Evolutionary conservation across 805 yeast species (phyloP).

Genomic region (Kodamaea kaohsiungensis): DNA sequence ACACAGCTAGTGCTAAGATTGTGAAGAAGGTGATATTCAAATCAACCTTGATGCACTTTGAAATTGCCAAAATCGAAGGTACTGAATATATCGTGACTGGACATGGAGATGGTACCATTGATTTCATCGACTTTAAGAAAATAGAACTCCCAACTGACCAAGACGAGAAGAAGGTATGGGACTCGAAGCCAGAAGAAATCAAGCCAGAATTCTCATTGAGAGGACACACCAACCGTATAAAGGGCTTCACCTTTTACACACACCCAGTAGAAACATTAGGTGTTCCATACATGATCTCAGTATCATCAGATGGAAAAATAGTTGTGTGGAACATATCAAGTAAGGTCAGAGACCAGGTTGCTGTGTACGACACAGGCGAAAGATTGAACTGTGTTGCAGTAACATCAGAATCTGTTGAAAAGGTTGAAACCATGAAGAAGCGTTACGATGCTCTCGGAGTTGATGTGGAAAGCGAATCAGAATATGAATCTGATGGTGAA

Average conservation of each 20-base stretch:
- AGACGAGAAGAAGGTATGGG: slow-evolving; percentile 29
- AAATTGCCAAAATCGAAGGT: slow-evolving; percentile 46
- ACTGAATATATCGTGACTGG: slow-evolving; percentile 66
- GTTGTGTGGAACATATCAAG: slow-evolving; percentile 79
- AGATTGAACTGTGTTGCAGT: slow-evolving; percentile 83
- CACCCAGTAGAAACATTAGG: slow-evolving; percentile 35
- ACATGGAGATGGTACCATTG: slow-evolving; percentile 68
- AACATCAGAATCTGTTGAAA: slow-evolving; percentile 77
- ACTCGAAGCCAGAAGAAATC: slow-evolving; percentile 21
- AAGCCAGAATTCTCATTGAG: slow-evolving; percentile 59
- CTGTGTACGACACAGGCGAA: slow-evolving; percentile 89
- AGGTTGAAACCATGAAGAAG: slow-evolving; percentile 66
- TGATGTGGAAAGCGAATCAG: slow-evolving; percentile 57
- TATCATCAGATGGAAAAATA: slow-evolving; percentile 90
- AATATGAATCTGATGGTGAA: slow-evolving; percentile 75
- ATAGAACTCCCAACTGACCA: slow-evolving; percentile 14
- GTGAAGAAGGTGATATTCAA: slow-evolving; percentile 52
- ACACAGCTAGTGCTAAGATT: slow-evolving; percentile 61
- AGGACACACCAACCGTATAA: slow-evolving; percentile 87
- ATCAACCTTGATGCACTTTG: slow-evolving; percentile 68
- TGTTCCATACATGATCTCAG: slow-evolving; percentile 63
- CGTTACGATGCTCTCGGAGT: slow-evolving; percentile 28
- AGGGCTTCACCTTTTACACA: slow-evolving; percentile 62
- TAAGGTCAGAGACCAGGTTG: slow-evolving; percentile 69
- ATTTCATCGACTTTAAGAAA: slow-evolving; percentile 49